Evolutionary conservation across 192 early-diverging fungal genomes (phyloP).

Genomic region (Umbelopsis vinacea): DNA sequence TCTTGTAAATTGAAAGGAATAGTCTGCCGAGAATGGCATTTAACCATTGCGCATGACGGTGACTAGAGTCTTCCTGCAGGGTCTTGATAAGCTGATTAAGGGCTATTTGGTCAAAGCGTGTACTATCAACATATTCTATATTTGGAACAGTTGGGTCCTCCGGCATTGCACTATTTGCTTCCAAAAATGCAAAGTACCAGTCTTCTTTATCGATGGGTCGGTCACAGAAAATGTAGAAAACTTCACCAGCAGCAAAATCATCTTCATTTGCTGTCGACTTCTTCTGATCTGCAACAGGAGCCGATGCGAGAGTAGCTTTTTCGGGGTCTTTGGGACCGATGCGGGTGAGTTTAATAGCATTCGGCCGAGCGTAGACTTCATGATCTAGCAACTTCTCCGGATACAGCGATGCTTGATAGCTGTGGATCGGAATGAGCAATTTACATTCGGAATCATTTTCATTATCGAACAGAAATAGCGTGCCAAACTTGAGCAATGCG

Average conservation of each 20-base stretch:
- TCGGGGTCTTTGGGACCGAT: slow-evolving; percentile 51
- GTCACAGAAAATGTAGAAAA: slow-evolving; percentile 70
- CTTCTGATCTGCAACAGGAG: slow-evolving; percentile 47
- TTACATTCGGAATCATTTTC: slow-evolving; percentile 57
- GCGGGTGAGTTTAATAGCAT: slow-evolving; percentile 62
- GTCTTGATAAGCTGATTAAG: slow-evolving; percentile 45
- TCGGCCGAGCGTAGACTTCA: slow-evolving; percentile 71
- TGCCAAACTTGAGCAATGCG: slow-evolving; percentile 76
- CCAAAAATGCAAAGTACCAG: slow-evolving; percentile 84
- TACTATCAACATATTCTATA: slow-evolving; percentile 30
- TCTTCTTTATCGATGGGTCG: slow-evolving; percentile 83
- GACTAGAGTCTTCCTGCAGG: slow-evolving; percentile 59
- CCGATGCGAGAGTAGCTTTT: slow-evolving; percentile 56
- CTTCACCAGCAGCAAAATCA: slow-evolving; percentile 48
- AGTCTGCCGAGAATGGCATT: slow-evolving; percentile 83
- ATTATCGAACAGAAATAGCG: slow-evolving; percentile 81
- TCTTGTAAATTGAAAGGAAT: slow-evolving; percentile 74
- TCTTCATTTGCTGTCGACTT: slow-evolving; percentile 51
- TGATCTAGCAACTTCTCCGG: slow-evolving; percentile 71
- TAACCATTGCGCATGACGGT: slow-evolving; percentile 70
- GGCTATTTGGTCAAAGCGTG: slow-evolving; percentile 46
- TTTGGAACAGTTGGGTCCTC: slow-evolving; percentile 45
- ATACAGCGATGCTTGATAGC: slow-evolving; percentile 74
- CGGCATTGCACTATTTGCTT: slow-evolving; percentile 63
- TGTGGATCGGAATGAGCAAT: slow-evolving; percentile 68